phyloP scores from a whole-genome alignment of 495 filamentous ascomycete species.

The Annulohypoxylon moriforme region DNA sequence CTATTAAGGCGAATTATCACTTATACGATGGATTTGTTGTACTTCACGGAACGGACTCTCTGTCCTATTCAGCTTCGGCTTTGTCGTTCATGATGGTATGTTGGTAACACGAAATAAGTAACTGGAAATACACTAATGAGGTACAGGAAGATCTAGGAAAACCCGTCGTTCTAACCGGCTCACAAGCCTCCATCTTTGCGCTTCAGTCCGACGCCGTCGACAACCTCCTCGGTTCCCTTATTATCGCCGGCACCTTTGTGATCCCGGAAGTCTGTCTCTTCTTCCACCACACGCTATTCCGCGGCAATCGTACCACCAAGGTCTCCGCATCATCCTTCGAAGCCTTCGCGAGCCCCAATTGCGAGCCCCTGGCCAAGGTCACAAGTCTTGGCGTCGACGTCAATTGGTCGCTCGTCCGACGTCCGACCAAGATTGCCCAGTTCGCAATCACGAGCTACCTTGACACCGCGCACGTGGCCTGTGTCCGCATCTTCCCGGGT shows the following conservation, averaged over 20 bases:
- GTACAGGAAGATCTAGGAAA: conserved; percentile 80
- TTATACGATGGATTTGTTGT: conserved; percentile 95
- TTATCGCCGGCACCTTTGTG: conserved; percentile 95
- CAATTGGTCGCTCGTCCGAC: conserved; percentile 82
- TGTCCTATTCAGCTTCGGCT: conserved; percentile 92
- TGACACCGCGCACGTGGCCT: conserved; percentile 90
- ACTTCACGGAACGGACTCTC: conserved; percentile 94
- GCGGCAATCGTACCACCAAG: conserved; percentile 91
- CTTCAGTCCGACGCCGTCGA: conserved; percentile 96
- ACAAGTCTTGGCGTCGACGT: conserved; percentile 84
- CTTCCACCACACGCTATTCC: conserved; percentile 93
- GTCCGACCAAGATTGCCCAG: conserved; percentile 75
- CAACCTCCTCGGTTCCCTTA: conserved; percentile 90
- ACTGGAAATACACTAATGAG: background rate
- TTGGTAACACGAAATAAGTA: background rate
- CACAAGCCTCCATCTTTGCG: conserved; percentile 91
- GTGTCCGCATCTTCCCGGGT: conserved; percentile 93
- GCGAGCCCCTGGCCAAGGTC: conserved; percentile 80
- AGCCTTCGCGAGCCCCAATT: conserved; percentile 90
- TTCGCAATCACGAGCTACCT: conserved; percentile 83
- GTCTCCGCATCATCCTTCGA: conserved; percentile 86
- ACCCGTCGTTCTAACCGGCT: conserved; percentile 89
- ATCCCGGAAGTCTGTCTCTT: conserved; percentile 97
- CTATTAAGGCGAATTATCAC: conserved; percentile 80
- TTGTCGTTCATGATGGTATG: conserved; percentile 87